Evolutionary conservation across 2,329 filamentous ascomycete species (phyloP), one percentile per base, ranked within the genome.

Genomic region (Clarireedia monteithiana): DNA sequence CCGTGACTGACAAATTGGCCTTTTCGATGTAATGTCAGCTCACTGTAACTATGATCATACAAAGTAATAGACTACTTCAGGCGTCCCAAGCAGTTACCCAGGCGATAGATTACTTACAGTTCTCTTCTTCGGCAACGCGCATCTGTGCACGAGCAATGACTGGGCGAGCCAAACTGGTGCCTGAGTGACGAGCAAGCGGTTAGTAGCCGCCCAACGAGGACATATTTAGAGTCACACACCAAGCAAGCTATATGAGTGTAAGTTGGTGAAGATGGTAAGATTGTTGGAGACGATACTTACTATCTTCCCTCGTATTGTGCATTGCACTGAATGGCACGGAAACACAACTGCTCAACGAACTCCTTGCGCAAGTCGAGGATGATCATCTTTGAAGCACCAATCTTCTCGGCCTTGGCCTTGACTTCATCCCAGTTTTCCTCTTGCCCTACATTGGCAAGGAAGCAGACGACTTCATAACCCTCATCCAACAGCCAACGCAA

Each of bases 311-410:
- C 83, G 69, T 84, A 86, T 70, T 84, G 81, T 60, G 82, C 82
- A 62, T 85, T 83, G 70, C 83, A 89, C 72, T 89, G 86, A 61
- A 94, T 81, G 59, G 89, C 88, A 52, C 81, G 85, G 80, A 85
- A 91, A 62, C 67, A 67, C 46, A 94, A 78, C 75, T 92, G 81
- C 65, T 91, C 86, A 63, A 94, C 82, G 67, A 94, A 91, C 72
- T 89, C 85, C 64, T 78, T 77, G 30, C 30, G 10, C 30, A 15
- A 3, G 44, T 30, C 23, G 4, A 26, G 15, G 30, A 38, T 56
- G 30, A 56, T 17, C 20, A 46, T 12, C n/a, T 9, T 27, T 39
- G 20, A n/a, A 3, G 15, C 26, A 40, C 69, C 69, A 50, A 72
- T 68, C 70, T 74, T 70, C 68, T 73, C 68, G 54, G 86, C 86